Percentiles rank a stretch among this genome's conserved stretches.
phyloP scores from a whole-genome alignment of 2,329 filamentous ascomycete genomes.

The Paradendryphiella salina region DNA sequence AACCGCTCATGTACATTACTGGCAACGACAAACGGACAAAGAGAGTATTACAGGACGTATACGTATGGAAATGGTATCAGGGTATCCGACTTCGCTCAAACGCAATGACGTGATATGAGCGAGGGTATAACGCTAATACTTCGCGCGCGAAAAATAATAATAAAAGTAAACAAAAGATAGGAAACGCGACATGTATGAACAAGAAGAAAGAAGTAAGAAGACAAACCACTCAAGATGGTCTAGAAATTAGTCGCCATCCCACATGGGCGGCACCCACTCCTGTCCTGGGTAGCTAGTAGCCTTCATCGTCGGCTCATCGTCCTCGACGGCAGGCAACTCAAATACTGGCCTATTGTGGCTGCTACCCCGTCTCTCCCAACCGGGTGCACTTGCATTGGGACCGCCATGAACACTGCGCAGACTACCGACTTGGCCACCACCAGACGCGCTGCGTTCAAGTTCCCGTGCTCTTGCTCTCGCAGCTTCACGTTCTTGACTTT shows the following conservation, averaged over 20 bases:
- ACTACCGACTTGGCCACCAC: conserved; percentile 39
- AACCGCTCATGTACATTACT: too few relatives aligned
- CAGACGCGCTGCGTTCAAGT: conserved; percentile 41
- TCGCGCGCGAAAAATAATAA: background rate
- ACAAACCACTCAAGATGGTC: background rate
- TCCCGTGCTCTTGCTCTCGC: conserved; percentile 41
- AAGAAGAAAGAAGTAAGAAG: background rate
- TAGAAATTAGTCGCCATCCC: conserved; percentile 35
- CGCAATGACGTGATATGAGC: conserved; percentile 1
- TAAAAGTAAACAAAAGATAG: background rate
- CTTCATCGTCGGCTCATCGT: conserved; percentile 62
- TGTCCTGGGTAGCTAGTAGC: conserved; percentile 71
- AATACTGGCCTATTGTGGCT: conserved; percentile 34
- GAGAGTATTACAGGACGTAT: background rate
- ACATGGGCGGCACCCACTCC: conserved; percentile 64
- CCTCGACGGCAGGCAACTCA: conserved; percentile 46
- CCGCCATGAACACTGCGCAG: conserved; percentile 38
- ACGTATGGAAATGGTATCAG: conserved; percentile 10
- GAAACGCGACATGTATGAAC: background rate
- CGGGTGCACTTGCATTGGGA: conserved; percentile 27
- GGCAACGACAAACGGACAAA: background rate
- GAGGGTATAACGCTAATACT: background rate
- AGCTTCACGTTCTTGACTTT: conserved; percentile 33
- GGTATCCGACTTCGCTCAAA: conserved; percentile 31
- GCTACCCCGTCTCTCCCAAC: conserved; percentile 35